These are phyloP conservation scores for Metschnikowia lachancei DNA, from an alignment of 805 yeast species.

Conservation along the genomic window DNA sequence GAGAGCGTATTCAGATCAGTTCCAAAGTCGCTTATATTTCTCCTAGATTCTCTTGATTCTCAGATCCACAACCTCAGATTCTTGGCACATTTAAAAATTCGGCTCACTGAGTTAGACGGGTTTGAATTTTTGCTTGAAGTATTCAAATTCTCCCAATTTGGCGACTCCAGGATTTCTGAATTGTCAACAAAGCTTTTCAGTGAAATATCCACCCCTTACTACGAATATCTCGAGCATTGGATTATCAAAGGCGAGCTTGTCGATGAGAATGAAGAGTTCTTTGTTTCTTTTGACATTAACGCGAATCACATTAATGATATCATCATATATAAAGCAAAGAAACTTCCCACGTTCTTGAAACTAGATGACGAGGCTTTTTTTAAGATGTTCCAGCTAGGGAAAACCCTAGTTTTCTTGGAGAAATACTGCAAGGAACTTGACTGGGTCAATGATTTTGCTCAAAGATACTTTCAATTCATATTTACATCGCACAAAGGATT, in stretches of 20 bases:
- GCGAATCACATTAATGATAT: conserved; percentile 34
- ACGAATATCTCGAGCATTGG: conserved; percentile 63
- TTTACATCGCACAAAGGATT: conserved; percentile 34
- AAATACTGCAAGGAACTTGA: conserved; percentile 62
- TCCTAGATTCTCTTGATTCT: conserved; percentile 45
- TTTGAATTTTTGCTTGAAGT: conserved; percentile 55
- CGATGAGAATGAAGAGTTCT: conserved; percentile 60
- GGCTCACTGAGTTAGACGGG: conserved; percentile 36
- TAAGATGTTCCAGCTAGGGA: conserved; percentile 66
- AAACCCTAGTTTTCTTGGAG: conserved; percentile 61
- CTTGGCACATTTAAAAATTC: conserved; percentile 43
- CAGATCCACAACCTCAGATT: conserved; percentile 59
- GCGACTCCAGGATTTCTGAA: conserved; percentile 53
- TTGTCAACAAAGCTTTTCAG: conserved; percentile 45
- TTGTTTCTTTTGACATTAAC: conserved; percentile 39
- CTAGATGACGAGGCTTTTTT: conserved; percentile 32
- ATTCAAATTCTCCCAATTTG: conserved; percentile 52
- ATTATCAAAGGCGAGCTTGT: conserved; percentile 60
- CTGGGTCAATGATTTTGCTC: conserved; percentile 54
- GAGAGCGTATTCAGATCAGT: conserved; percentile 31
- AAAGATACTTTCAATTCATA: conserved; percentile 31
- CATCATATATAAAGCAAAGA: conserved; percentile 30
- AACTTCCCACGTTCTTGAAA: conserved; percentile 47
- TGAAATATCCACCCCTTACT: conserved; percentile 56
- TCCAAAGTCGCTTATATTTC: conserved; percentile 31